These are phyloP conservation scores for Diaporthe eres DNA, from an alignment of 2,329 filamentous ascomycete species.

Conservation along the genomic window DNA sequence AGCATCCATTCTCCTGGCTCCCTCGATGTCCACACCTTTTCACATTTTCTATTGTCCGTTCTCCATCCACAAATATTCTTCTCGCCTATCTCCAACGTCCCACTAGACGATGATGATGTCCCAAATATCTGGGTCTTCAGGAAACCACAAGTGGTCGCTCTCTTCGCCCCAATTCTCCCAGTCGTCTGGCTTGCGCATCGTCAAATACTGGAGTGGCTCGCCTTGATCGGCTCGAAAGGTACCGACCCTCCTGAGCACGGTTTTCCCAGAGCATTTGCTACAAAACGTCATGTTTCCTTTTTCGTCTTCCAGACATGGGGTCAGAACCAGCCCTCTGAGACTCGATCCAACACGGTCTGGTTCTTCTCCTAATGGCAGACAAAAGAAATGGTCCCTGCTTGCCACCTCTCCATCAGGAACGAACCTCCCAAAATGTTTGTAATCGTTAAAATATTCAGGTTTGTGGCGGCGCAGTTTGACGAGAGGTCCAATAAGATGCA, in stretches of 20 bases:
- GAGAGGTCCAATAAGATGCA: constrained; percentile 1
- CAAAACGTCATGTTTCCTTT: neutral
- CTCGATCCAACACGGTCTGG: rapidly evolving
- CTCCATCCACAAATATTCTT: no score
- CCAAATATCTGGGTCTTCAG: neutral
- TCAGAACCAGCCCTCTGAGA: constrained; percentile 27
- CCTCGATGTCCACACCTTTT: neutral
- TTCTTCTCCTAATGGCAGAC: constrained; percentile 8
- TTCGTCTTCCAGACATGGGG: neutral
- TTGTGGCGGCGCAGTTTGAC: neutral
- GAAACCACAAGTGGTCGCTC: constrained; percentile 36
- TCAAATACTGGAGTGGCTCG: constrained; percentile 21
- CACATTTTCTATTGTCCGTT: neutral
- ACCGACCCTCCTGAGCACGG: constrained; percentile 5
- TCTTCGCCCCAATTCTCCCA: constrained; percentile 12
- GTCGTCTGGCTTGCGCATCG: constrained; percentile 27
- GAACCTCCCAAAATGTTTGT: neutral
- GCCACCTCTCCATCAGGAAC: constrained; percentile 4
- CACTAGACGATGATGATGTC: neutral
- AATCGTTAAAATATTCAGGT: neutral
- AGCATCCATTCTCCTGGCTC: neutral
- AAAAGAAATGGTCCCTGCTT: neutral
- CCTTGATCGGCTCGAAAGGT: neutral
- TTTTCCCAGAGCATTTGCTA: neutral
- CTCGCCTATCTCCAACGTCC: neutral